Percentiles rank a stretch among this genome's conserved stretches.
phyloP scores from a whole-genome alignment of 2,329 filamentous ascomycete genomes.

The Talaromyces sp. region DNA sequence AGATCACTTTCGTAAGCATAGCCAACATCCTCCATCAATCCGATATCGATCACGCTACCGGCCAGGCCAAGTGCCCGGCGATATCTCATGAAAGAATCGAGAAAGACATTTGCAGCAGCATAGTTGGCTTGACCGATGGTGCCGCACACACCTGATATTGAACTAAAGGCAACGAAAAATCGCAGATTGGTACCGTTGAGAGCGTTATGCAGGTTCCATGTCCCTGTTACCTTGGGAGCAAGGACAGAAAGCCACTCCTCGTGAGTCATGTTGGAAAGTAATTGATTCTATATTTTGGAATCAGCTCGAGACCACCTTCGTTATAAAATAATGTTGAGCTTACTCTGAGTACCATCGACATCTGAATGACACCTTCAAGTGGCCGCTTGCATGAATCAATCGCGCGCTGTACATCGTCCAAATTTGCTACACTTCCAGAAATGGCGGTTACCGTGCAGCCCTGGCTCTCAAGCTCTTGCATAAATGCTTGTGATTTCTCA shows the following conservation, averaged over 20 bases:
- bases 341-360: conserved; percentile 40
- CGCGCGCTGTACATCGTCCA: neutral
- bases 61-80: neutral
- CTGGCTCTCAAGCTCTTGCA: neutral
- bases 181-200: neutral
- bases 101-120: neutral
- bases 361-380: conserved; percentile 41
- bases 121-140: neutral
- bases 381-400: conserved; percentile 13
- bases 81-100: neutral
- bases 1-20: neutral
- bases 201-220: neutral
- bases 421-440: neutral
- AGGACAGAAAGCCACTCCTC: conserved; percentile 19
- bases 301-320: too few relatives aligned
- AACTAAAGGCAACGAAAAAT: neutral
- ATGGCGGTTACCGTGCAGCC: neutral
- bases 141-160: neutral
- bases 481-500: neutral
- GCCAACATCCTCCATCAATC: neutral
- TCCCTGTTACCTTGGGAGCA: neutral
- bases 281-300: conserved; percentile 14
- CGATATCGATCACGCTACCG: neutral
- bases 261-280: conserved; percentile 25
- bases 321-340: neutral